A percentile compares a stretch with the other conserved stretches of the same genome.
Evolutionary conservation across 306 rosid genomes (phyloP).

Genomic region (Vigna hirtella): DNA sequence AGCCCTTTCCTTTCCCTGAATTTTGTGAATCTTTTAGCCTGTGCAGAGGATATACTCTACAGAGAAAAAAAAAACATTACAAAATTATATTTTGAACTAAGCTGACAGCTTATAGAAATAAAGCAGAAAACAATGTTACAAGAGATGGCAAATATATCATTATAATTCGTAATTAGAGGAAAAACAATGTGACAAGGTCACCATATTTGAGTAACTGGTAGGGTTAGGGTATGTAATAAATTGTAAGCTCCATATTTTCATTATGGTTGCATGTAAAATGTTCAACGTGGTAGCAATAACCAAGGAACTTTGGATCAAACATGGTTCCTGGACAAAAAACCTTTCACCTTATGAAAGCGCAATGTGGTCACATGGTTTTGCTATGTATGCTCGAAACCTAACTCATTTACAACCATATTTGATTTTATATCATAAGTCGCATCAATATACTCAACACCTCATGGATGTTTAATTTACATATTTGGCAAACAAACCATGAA

Average conservation of each 20-base stretch:
- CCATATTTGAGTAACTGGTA: conserved; percentile 22
- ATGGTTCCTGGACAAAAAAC: conserved; percentile 13
- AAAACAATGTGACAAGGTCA: neutral
- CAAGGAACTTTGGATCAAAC: conserved; percentile 4
- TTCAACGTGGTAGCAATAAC: conserved; percentile 18
- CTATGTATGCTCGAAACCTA: conserved; percentile 10
- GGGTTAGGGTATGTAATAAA: conserved; percentile 21
- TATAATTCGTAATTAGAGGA: conserved; percentile 13
- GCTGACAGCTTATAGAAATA: conserved; percentile 12
- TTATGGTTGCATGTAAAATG: conserved; percentile 14
- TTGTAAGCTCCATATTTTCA: conserved; percentile 9
- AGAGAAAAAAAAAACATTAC: conserved; percentile 23
- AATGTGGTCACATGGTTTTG: neutral
- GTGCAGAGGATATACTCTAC: conserved; percentile 85
- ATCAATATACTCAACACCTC: conserved; percentile 26
- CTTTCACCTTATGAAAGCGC: neutral
- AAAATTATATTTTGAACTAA: conserved; percentile 28
- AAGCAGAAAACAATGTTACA: neutral
- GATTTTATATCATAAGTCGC: conserved; percentile 2
- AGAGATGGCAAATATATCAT: conserved; percentile 8
- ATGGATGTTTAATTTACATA: conserved; percentile 18
- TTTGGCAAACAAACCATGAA: conserved; percentile 33
- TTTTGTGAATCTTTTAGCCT: conserved; percentile 94
- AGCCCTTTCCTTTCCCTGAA: conserved; percentile 98
- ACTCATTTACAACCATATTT: conserved; percentile 29